Conservation (phyloP, 2,329 filamentous ascomycete genomes). For the Cladosporium sp. region DNA sequence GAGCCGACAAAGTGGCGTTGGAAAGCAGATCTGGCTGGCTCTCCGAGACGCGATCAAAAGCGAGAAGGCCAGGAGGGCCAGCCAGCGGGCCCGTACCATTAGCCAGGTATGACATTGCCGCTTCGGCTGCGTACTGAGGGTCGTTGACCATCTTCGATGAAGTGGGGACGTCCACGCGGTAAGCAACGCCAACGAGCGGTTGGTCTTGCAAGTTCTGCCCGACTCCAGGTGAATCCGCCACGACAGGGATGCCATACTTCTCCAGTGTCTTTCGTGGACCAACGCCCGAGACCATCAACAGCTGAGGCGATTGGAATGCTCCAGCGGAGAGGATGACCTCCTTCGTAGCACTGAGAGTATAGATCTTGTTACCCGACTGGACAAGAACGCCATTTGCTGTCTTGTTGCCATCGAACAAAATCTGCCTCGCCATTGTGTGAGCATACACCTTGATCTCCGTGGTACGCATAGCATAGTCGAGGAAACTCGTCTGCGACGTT, state of each 20-base stretch:
- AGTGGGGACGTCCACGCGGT: constrained; percentile 22
- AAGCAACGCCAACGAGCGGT: constrained; percentile 35
- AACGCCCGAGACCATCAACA: constrained; percentile 31
- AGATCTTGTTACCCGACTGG: constrained; percentile 22
- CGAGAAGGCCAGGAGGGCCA: constrained; percentile 20
- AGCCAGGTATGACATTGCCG: constrained; percentile 14
- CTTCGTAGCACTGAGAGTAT: constrained; percentile 29
- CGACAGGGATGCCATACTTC: constrained; percentile 27
- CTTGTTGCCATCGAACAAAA: constrained; percentile 2
- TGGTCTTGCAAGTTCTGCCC: constrained; percentile 27
- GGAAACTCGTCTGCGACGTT: constrained; percentile 26
- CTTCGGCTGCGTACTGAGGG: constrained; percentile 13
- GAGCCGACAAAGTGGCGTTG: constrained; percentile 13
- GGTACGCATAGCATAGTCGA: constrained; percentile 24
- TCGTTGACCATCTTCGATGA: constrained; percentile 15
- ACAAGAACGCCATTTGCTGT: constrained; percentile 5
- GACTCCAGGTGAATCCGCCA: constrained; percentile 26
- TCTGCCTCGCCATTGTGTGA: constrained; percentile 20
- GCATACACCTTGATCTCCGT: constrained; percentile 32
- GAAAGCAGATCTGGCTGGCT: constrained; percentile 12
- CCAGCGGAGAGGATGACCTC: constrained; percentile 45
- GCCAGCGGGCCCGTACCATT: constrained; percentile 23
- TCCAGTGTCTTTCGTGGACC: constrained; percentile 29
- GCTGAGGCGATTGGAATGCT: constrained; percentile 40
- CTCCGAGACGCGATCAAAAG: constrained; percentile 27